Base-by-base conservation (phyloP, 2,329 filamentous ascomycete genomes). In the Trichoderma oligosporum region DNA sequence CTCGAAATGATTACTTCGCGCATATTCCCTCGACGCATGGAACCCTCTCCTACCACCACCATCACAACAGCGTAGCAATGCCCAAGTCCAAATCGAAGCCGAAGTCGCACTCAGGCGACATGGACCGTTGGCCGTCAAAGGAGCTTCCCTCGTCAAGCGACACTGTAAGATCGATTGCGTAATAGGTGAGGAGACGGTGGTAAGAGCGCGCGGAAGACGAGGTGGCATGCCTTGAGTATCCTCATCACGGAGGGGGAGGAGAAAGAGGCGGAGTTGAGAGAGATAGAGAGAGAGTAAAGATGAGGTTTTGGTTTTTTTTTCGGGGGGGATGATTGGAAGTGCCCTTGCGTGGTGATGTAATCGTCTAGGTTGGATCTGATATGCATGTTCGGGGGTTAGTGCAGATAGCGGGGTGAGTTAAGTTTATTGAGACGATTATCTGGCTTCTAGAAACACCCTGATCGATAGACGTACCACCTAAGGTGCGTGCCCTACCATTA, bases 211-310 rank as follows among this genome's bases (percentile, higher is more conserved):
- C 42, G 59, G 60, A 62, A 66, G 64, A 66, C 75, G 78, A 72
- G 77, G 70, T 78, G 77, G 79, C 83, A 86, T 87, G 74, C 82
- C 82, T 83, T 52, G 51, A 45, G 58, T 45, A 48, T 62, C 60
- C 49, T 55, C 82, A 85, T 84, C 74, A 74, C 76, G 36, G 25
- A 8, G 22, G 29, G 16, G 39, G 20, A 22, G 18, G 20, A 22
- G 29, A 7, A 18, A 7, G 36, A 35, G n/a, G 16, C 9, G 2
- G 9, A 35, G 31, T 4, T 12, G 36, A 18, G 39, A 24, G 39
- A 5, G 12, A 25, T 16, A 39, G 7, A 29, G 31, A 46, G n/a
- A 35, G 29, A 20, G 18, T 4, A 12, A 24, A 36, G 36, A 42
- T 16, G n/a, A 27, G 7, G 39, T 20, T 3, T 33, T n/a, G n/a